These are phyloP conservation scores for Diaporthe amygdali DNA, from an alignment of 2,329 filamentous ascomycete species.

Conservation along the genomic window DNA sequence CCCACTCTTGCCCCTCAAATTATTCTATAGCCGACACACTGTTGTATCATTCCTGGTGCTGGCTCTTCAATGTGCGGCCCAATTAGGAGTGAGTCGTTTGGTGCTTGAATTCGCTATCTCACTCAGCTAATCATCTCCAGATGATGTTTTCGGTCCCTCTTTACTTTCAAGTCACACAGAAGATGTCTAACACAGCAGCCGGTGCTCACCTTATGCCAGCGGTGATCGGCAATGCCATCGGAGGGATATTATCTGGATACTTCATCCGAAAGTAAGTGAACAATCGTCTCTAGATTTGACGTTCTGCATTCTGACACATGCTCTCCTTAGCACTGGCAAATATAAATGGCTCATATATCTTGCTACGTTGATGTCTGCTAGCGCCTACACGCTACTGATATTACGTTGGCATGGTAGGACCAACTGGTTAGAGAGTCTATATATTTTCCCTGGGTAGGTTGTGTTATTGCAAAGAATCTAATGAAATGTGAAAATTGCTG, in stretches of 20 bases:
- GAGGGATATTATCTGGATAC: slow-evolving; percentile 64
- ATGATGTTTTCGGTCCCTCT: slow-evolving; percentile 71
- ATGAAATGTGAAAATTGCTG: neutral
- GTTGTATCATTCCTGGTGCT: slow-evolving; percentile 58
- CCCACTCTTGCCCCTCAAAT: slow-evolving; percentile 62
- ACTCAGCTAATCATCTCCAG: slow-evolving; percentile 29
- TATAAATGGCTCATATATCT: slow-evolving; percentile 62
- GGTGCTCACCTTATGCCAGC: slow-evolving; percentile 69
- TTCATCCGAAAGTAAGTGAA: slow-evolving; percentile 53
- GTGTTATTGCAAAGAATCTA: neutral
- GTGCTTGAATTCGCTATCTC: neutral
- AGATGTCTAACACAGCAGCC: slow-evolving; percentile 62
- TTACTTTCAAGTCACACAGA: slow-evolving; percentile 70
- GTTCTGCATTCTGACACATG: neutral
- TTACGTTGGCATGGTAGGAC: slow-evolving; percentile 66
- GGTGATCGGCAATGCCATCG: slow-evolving; percentile 69
- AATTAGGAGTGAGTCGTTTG: slow-evolving; percentile 53
- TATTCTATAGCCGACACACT: slow-evolving; percentile 58
- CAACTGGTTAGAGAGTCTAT: slow-evolving; percentile 58
- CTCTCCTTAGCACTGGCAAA: slow-evolving; percentile 53
- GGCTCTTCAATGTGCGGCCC: slow-evolving; percentile 59
- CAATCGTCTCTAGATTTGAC: neutral
- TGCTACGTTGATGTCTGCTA: slow-evolving; percentile 52
- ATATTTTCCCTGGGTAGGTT: slow-evolving; percentile 58
- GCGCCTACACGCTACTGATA: slow-evolving; percentile 58